Evolutionary conservation across 108 stramenopile species (phyloP), one percentile per base, ranked within the genome.

Genomic region (Cyclotella choctawhatcheeana): DNA sequence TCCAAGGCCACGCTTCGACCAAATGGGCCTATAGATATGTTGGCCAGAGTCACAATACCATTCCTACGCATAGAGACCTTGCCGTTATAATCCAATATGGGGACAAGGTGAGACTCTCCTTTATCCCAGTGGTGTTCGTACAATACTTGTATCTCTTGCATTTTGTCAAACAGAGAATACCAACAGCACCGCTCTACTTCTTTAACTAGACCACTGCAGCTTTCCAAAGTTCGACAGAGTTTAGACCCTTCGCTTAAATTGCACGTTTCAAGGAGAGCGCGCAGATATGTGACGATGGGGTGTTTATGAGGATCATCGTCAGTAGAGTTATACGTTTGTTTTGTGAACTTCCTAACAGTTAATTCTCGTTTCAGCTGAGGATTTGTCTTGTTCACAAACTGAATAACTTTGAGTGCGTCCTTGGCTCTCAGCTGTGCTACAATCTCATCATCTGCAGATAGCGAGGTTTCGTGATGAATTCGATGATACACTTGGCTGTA

Each of bases 401-500:
- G 26, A 6, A 69, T 30, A 14, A 80, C 62, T 34, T 69, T 55
- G 14, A 53, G 20, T 17, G 67, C 79, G 69, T 80, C 79, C 22
- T 53, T 44, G 53, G 44, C 45, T 47, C 66, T 58, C 0, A 59
- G 43, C n/a, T 30, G 29, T 40, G 20, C 21, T 18, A 47, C 7
- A 34, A 35, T 29, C 20, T 25, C 72, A 20, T 56, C 7, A 3
- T 26, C 2, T 24, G 50, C 51, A 10, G 44, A 33, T 21, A 22
- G n/a, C 31, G 45, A 20, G 12, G 53, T 31, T 65, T 63, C 54
- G 24, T 45, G 30, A 18, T 35, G 53, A 18, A 80, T 35, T n/a
- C 61, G 53, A 64, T 81, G 73, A 58, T 74, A 40, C 13, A 81
- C 73, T 13, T 65, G 37, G 24, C 73, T 74, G 52, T 74, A 74